phyloP scores from a whole-genome alignment of 345 rosid genomes.

The Gossypium herbaceum region DNA sequence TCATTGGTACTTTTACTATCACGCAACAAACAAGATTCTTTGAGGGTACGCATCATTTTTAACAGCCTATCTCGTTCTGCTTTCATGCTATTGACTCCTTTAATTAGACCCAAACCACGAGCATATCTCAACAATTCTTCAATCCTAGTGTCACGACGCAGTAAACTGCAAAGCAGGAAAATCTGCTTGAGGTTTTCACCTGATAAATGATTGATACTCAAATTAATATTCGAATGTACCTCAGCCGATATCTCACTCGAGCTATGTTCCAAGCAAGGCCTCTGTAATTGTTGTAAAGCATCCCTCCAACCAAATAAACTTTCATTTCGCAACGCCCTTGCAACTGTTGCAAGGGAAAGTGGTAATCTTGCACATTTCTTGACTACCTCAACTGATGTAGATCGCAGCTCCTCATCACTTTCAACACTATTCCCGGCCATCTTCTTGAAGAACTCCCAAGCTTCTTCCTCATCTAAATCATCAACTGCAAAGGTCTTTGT shows the following conservation, averaged over 20 bases:
- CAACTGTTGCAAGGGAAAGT: not conserved
- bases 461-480: conserved; percentile 1
- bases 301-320: not conserved
- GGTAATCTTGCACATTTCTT: conserved; percentile 25
- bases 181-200: conserved; percentile 8
- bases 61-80: not conserved
- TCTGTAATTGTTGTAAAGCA: not conserved
- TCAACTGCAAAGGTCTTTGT: not conserved
- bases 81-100: not conserved
- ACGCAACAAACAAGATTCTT: conserved; percentile 18
- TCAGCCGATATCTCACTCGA: not conserved
- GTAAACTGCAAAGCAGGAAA: conserved; percentile 14
- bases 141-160: not conserved
- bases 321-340: not conserved
- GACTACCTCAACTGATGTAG: conserved; percentile 4
- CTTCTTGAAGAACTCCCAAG: conserved; percentile 19
- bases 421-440: not conserved
- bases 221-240: not conserved
- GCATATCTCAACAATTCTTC: conserved; percentile 3
- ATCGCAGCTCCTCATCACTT: not conserved
- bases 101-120: conserved; percentile 17
- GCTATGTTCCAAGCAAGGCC: not conserved
- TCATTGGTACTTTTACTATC: not conserved
- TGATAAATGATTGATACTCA: not conserved
- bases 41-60: conserved; percentile 12